These are phyloP conservation scores for Erysimum cheiranthoides DNA, from an alignment of 345 rosid species.

Conservation along the genomic window DNA sequence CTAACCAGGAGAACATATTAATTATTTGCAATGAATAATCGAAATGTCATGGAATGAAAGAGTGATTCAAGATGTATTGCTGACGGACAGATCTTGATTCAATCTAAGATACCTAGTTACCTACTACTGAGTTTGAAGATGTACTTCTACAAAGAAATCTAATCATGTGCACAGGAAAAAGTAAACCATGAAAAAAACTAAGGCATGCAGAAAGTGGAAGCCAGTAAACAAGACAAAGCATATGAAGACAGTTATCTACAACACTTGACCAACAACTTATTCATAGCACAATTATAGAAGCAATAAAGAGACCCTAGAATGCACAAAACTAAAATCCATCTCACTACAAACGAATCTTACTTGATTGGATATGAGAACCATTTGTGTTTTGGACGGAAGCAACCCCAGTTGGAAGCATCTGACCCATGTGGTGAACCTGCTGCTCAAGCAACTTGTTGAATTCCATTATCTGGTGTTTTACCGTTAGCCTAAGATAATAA, in stretches of 20 bases:
- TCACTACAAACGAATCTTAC: slow-evolving; percentile 55
- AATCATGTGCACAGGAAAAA: not conserved
- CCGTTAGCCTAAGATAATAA: slow-evolving; percentile 84
- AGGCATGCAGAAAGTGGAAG: not conserved
- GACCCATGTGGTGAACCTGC: slow-evolving; percentile 83
- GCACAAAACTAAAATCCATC: slow-evolving; percentile 1
- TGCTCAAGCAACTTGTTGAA: slow-evolving; percentile 95
- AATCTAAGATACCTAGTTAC: slow-evolving; percentile 2
- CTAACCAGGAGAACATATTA: not conserved
- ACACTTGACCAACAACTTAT: not conserved
- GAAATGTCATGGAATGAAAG: not conserved
- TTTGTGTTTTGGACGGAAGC: slow-evolving; percentile 65
- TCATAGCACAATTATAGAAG: not conserved
- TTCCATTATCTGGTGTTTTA: slow-evolving; percentile 90
- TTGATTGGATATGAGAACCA: slow-evolving; percentile 73
- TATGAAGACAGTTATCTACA: slow-evolving; percentile 15
- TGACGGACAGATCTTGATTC: not conserved
- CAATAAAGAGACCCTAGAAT: slow-evolving; percentile 1
- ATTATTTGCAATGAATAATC: not conserved
- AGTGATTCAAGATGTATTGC: not conserved
- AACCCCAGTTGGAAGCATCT: slow-evolving; percentile 69
- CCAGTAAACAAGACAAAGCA: slow-evolving; percentile 6
- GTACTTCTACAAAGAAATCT: not conserved
- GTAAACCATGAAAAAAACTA: not conserved
- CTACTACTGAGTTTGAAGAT: slow-evolving; percentile 13